Conservation (phyloP, 2,329 filamentous ascomycete species). For the Fusarium torreyae region DNA sequence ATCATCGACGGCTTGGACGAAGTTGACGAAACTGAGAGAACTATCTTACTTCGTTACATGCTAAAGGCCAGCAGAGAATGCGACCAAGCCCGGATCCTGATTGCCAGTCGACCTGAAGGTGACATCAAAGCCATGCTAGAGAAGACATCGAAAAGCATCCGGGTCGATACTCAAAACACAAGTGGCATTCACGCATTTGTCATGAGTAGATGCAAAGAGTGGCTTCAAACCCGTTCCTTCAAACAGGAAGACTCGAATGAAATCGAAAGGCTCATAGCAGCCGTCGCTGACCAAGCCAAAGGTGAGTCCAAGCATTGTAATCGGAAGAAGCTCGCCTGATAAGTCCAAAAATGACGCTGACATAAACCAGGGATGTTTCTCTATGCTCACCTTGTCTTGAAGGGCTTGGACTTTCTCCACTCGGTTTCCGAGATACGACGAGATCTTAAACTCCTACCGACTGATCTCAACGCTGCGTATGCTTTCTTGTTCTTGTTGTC, state of each 20-base stretch:
- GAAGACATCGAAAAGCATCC: background rate
- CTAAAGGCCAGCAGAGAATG: background rate
- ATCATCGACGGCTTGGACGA: background rate
- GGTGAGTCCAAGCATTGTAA: background rate
- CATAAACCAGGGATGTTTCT: background rate
- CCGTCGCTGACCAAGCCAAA: background rate
- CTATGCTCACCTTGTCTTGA: background rate
- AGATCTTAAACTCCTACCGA: background rate
- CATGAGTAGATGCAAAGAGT: background rate
- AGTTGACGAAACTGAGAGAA: background rate
- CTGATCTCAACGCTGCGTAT: background rate
- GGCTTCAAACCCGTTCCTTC: background rate
- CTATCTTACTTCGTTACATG: background rate
- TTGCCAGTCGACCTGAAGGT: background rate
- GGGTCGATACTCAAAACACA: background rate
- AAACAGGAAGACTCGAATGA: background rate
- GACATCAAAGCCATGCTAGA: background rate
- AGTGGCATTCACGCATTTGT: background rate
- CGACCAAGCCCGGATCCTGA: background rate
- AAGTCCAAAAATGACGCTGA: background rate
- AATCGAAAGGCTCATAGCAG: background rate
- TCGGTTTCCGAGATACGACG: background rate
- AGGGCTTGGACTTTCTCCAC: background rate
- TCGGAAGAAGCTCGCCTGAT: too few relatives aligned
- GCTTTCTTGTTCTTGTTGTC: fast-evolving